Evolutionary conservation across 768 basidiomycete species (phyloP).

Genomic region (Rhodotorula kratochvilovae): DNA sequence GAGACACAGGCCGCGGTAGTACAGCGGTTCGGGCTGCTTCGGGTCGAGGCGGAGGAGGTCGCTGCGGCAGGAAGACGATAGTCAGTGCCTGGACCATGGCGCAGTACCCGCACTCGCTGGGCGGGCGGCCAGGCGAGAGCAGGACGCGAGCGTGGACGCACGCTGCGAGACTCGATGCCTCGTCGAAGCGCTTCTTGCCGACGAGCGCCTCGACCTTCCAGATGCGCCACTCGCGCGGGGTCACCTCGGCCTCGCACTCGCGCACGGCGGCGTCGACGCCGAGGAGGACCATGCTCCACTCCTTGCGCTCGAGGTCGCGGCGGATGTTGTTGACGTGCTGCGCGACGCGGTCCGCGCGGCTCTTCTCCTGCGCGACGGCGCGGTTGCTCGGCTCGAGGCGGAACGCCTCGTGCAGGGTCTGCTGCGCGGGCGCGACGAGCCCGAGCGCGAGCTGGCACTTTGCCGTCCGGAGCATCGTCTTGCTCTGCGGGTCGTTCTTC

Average conservation of each 20-base stretch:
- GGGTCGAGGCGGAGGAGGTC: conserved; percentile 68
- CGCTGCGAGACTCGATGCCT: conserved; percentile 71
- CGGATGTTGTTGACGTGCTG: conserved; percentile 39
- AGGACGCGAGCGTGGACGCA: conserved; percentile 48
- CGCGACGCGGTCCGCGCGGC: conserved; percentile 58
- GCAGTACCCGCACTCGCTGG: background rate
- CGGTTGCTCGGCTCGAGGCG: conserved; percentile 61
- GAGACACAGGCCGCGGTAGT: conserved; percentile 70
- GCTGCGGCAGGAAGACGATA: conserved; percentile 47
- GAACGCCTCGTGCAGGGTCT: conserved; percentile 62
- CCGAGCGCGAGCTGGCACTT: conserved; percentile 79
- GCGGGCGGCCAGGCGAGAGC: background rate
- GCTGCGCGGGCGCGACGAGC: conserved; percentile 61
- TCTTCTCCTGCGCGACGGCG: conserved; percentile 61
- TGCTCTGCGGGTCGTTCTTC: conserved; percentile 58
- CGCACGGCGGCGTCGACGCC: conserved; percentile 61
- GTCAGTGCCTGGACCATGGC: background rate
- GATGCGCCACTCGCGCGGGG: conserved; percentile 72
- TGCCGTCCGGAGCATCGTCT: conserved; percentile 75
- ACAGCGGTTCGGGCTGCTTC: conserved; percentile 72
- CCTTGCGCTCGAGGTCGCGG: conserved; percentile 56
- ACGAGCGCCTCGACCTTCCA: conserved; percentile 77
- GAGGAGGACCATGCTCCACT: conserved; percentile 72
- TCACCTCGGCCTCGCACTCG: conserved; percentile 70
- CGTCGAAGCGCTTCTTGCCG: conserved; percentile 65